phyloP scores from a whole-genome alignment of 345 rosid genomes.

The thale cress (Arabidopsis thaliana) region TAIR10.1 NC_003074.8:21490001-21490500 shows the following conservation, averaged over 20 bases:
- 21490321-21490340: not conserved
- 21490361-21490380: not conserved
- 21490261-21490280: conserved; percentile 87
- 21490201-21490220: conserved; percentile 95
- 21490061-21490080: conserved; percentile 86
- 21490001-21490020: conserved; percentile 92
- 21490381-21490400: not conserved
- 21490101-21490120: conserved; percentile 81
- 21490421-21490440: conserved; percentile 1
- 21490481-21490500: not conserved
- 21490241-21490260: conserved; percentile 87
- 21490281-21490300: conserved; percentile 99
- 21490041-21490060: conserved; percentile 78
- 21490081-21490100: conserved; percentile 83
- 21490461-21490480: not conserved
- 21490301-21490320: conserved; percentile 28
- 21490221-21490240: conserved; percentile 91
- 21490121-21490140: conserved; percentile 89
- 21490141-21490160: conserved; percentile 90
- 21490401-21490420: conserved; percentile 4
- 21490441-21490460: not conserved
- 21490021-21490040: conserved; percentile 85
- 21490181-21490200: conserved; percentile 75
- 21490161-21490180: conserved; percentile 78
- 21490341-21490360: not conserved